Percentiles rank a stretch among this genome's conserved stretches.
Evolutionary conservation across 768 basidiomycete genomes (phyloP).

Genomic region (Tricholoma sp.): DNA sequence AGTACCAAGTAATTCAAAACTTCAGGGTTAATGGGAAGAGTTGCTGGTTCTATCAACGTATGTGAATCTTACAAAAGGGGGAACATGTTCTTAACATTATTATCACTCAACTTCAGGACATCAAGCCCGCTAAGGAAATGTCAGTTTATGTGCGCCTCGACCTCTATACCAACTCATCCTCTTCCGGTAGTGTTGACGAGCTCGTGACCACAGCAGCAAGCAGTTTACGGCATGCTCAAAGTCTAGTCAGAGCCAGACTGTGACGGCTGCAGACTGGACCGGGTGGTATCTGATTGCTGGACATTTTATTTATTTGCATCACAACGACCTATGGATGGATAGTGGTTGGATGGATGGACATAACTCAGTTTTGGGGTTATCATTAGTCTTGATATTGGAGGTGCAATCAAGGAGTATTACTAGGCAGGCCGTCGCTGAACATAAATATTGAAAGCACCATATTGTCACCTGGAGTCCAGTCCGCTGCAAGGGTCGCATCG

Average conservation of each 20-base stretch:
- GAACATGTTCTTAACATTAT: background rate
- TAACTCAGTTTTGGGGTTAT: background rate
- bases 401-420: no score
- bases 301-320: background rate
- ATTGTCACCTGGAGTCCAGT: no score
- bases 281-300: background rate
- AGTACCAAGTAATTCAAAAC: conserved; percentile 1
- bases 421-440: no score
- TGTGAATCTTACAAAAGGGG: conserved; percentile 14
- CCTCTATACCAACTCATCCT: conserved; percentile 5
- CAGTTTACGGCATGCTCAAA: conserved; percentile 43
- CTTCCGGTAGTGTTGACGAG: conserved; percentile 62
- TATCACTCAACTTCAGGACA: conserved; percentile 39
- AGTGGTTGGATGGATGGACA: background rate
- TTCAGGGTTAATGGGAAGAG: conserved; percentile 74
- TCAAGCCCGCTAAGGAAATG: conserved; percentile 85
- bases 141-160: conserved; percentile 30
- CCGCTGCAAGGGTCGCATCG: no score
- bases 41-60: conserved; percentile 65
- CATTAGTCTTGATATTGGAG: background rate
- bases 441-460: no score
- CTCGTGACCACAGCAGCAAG: conserved; percentile 66
- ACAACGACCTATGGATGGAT: background rate
- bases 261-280: conserved; percentile 18
- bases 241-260: conserved; percentile 49